phyloP scores from a whole-genome alignment of 2,329 filamentous ascomycete genomes.

The Aspergillus fructus region DNA sequence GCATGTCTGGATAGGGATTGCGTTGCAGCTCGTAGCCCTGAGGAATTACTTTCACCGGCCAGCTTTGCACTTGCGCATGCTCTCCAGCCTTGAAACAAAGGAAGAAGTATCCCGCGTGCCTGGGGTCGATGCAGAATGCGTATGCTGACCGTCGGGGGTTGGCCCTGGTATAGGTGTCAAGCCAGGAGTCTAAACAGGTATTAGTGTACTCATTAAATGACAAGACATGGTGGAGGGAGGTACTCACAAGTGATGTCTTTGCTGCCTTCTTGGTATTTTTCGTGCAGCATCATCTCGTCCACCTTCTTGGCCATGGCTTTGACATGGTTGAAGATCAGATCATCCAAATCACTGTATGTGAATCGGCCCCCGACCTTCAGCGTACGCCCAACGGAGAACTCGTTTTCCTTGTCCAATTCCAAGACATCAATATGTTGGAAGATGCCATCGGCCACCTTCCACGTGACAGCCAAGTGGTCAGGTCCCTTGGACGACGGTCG shows the following conservation, averaged over 20 bases:
- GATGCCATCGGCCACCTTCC: conserved; percentile 96
- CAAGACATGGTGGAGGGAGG: not conserved
- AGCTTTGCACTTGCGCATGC: conserved; percentile 69
- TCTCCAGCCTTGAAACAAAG: conserved; percentile 93
- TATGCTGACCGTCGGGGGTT: conserved; percentile 94
- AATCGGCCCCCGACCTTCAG: conserved; percentile 85
- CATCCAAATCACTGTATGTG: conserved; percentile 93
- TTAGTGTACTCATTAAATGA: not conserved
- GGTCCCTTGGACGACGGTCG: conserved; percentile 92
- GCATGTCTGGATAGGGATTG: conserved; percentile 90
- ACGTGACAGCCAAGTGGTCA: conserved; percentile 93
- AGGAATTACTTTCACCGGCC: conserved; percentile 87
- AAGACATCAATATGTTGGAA: conserved; percentile 98
- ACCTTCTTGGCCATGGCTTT: conserved; percentile 98
- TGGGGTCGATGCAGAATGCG: conserved; percentile 90
- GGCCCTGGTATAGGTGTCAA: conserved; percentile 92
- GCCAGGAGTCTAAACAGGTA: conserved; percentile 73
- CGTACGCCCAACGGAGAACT: conserved; percentile 86
- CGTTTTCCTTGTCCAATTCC: conserved; percentile 94
- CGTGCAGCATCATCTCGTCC: conserved; percentile 89
- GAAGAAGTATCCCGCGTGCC: conserved; percentile 91
- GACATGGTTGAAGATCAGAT: conserved; percentile 94
- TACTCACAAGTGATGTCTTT: conserved; percentile 78
- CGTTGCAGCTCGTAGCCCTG: conserved; percentile 90
- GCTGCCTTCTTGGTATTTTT: conserved; percentile 85